These are phyloP conservation scores for Fraxinus baroniana DNA, from an alignment of 305 asterid species.

Conservation along the genomic window DNA sequence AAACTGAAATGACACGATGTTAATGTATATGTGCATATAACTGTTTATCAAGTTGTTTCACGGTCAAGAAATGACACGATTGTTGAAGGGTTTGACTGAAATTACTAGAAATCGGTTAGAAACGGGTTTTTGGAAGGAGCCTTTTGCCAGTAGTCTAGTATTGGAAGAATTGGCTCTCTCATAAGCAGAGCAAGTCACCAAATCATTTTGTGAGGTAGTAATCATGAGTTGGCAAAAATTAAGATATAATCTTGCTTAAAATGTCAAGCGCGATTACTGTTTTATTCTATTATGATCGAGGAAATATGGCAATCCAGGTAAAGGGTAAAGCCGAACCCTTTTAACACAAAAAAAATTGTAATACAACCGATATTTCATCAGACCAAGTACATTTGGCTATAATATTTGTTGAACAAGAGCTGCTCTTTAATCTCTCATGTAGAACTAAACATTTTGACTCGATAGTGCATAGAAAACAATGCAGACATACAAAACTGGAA, in stretches of 20 bases:
- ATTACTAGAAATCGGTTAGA: constrained; percentile 12
- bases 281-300: neutral
- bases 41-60: neutral
- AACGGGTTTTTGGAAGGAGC: constrained; percentile 30
- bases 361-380: neutral
- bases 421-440: neutral
- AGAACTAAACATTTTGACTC: neutral
- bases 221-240: neutral
- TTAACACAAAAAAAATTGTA: neutral
- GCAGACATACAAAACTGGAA: neutral
- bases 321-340: neutral
- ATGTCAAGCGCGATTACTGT: neutral
- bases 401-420: neutral
- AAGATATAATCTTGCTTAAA: neutral
- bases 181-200: neutral
- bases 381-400: neutral
- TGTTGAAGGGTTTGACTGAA: constrained; percentile 34
- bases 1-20: neutral
- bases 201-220: neutral
- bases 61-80: constrained; percentile 3
- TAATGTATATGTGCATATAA: neutral
- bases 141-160: constrained; percentile 25
- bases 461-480: neutral
- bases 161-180: constrained; percentile 27
- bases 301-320: neutral